Evolutionary conservation across 1,139 yeast genomes (phyloP).

Genomic region (Diutina catenulata): DNA sequence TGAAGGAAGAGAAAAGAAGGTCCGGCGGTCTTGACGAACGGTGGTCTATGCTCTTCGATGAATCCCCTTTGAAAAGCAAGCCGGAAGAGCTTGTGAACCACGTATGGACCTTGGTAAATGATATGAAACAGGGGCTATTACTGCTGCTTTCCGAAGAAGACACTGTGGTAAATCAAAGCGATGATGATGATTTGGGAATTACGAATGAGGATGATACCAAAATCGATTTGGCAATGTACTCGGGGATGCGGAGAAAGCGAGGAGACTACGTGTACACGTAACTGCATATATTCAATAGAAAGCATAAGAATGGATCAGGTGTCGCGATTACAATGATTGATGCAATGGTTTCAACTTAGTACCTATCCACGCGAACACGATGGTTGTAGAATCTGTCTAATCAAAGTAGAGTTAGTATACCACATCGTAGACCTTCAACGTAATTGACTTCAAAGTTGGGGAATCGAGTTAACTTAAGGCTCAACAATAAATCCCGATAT

Average conservation of each 20-base stretch:
- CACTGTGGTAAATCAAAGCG: neutral
- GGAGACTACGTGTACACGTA: too few relatives aligned
- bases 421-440: too few relatives aligned
- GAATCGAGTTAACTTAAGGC: too few relatives aligned
- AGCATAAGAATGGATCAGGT: too few relatives aligned
- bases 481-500: too few relatives aligned
- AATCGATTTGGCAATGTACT: neutral
- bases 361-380: too few relatives aligned
- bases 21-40: constrained; percentile 1
- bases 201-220: constrained; percentile 1
- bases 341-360: too few relatives aligned
- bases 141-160: neutral
- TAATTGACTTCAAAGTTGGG: too few relatives aligned
- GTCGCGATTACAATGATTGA: too few relatives aligned
- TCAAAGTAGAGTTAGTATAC: too few relatives aligned
- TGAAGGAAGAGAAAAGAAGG: neutral
- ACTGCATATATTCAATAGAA: too few relatives aligned
- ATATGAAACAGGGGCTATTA: constrained; percentile 2
- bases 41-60: constrained; percentile 4
- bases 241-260: neutral
- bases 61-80: neutral
- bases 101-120: constrained; percentile 3
- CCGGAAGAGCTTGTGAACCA: constrained; percentile 3
- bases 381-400: too few relatives aligned
- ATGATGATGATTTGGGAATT: neutral